Conservation (phyloP, 805 yeast species). For the Ogataea methylovora region DNA sequence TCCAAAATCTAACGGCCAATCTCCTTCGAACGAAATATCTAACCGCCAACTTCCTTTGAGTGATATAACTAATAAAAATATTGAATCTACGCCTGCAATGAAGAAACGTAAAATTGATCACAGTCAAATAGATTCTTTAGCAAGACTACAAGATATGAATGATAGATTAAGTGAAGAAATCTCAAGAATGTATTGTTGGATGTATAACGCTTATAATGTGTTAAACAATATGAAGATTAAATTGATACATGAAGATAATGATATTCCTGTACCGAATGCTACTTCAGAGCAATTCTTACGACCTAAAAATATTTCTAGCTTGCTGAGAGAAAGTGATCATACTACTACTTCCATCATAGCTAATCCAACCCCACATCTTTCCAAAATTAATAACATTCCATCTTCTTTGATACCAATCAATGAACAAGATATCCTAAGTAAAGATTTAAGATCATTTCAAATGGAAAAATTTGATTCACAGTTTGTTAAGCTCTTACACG, state of each 20-base stretch:
- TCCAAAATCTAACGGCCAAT: too few relatives aligned
- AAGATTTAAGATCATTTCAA: conserved; percentile 6
- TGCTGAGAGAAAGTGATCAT: too few relatives aligned
- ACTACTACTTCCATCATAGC: too few relatives aligned
- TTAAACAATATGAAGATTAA: not conserved
- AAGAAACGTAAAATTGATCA: not conserved
- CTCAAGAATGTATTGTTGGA: not conserved
- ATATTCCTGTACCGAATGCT: too few relatives aligned
- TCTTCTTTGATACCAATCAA: conserved; percentile 9
- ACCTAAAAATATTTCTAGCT: too few relatives aligned
- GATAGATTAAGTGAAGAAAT: not conserved
- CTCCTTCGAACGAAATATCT: too few relatives aligned
- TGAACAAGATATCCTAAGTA: conserved; percentile 10
- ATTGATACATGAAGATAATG: not conserved
- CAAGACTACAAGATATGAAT: not conserved
- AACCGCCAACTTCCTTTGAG: too few relatives aligned
- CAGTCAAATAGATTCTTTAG: not conserved
- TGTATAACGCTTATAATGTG: not conserved
- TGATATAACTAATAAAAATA: too few relatives aligned
- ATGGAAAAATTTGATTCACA: conserved; percentile 9
- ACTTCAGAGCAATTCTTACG: too few relatives aligned
- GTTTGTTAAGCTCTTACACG: conserved; percentile 12
- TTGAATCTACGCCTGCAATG: not conserved
- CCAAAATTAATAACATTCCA: conserved; percentile 1
- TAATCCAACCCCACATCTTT: too few relatives aligned